Evolutionary conservation across 768 basidiomycete genomes (phyloP).

Genomic region (Phlebiopsis gigantea): DNA sequence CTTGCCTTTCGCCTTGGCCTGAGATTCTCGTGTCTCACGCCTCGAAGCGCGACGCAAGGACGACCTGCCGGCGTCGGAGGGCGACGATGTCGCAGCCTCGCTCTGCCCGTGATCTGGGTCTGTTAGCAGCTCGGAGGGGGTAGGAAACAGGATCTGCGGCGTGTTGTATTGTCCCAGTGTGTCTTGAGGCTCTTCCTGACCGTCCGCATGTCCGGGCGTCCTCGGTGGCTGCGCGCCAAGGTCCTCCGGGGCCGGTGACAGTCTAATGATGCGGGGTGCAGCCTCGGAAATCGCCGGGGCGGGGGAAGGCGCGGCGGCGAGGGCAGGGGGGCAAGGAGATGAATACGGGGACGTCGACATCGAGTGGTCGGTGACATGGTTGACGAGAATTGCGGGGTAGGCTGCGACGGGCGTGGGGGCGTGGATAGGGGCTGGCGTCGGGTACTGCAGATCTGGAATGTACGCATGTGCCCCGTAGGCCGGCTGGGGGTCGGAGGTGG

Average conservation of each 20-base stretch:
- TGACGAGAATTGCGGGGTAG: conserved; percentile 19
- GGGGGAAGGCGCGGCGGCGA: too few species aligned
- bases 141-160: neutral
- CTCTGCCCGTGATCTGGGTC: neutral
- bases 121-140: neutral
- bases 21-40: neutral
- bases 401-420: conserved; percentile 20
- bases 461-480: neutral
- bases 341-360: neutral
- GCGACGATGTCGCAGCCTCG: too few species aligned
- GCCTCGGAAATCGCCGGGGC: too few species aligned
- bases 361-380: neutral
- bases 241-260: neutral
- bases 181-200: neutral
- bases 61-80: neutral
- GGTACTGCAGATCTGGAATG: neutral
- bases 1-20: neutral
- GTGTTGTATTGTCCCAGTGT: neutral
- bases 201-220: too few species aligned
- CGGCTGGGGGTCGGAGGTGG: neutral
- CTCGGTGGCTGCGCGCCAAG: too few species aligned
- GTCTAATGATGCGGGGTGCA: too few species aligned
- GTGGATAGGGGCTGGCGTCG: conserved; percentile 11
- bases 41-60: neutral
- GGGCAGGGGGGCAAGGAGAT: too few species aligned